Percentiles rank a stretch among this genome's conserved stretches.
These are phyloP conservation scores for Xylariaceae sp. DNA, from an alignment of 2,329 filamentous ascomycete species.

Conservation along the genomic window DNA sequence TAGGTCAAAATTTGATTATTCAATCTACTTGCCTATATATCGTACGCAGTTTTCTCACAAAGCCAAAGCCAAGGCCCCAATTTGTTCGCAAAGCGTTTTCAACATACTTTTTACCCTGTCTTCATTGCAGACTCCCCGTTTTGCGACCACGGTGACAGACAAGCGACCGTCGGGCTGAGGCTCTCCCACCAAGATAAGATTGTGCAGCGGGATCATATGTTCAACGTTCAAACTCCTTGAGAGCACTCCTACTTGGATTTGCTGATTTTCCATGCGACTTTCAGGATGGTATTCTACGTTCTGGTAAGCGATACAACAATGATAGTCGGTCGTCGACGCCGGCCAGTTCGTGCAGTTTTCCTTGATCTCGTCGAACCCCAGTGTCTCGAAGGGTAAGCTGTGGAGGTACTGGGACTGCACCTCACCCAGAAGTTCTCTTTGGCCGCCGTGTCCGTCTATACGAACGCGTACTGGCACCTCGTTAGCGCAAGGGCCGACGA, in stretches of 20 bases:
- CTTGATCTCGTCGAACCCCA: conserved; percentile 14
- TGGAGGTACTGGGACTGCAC: conserved; percentile 11
- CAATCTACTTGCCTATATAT: too few species aligned
- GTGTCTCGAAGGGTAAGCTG: conserved; percentile 13
- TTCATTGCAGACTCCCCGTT: conserved; percentile 5
- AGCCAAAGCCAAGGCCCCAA: conserved; percentile 4
- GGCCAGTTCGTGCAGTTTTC: conserved; percentile 12
- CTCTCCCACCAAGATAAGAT: conserved; percentile 7
- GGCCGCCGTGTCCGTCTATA: not conserved
- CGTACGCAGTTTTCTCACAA: too few species aligned
- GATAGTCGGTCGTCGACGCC: conserved; percentile 2
- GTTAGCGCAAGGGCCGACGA: conserved; percentile 12
- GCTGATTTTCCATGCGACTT: conserved; percentile 7
- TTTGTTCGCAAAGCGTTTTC: conserved; percentile 8
- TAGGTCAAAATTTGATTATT: too few species aligned
- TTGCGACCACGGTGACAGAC: conserved; percentile 8
- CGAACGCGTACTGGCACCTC: conserved; percentile 9
- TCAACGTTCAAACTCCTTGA: conserved; percentile 2
- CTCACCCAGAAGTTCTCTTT: conserved; percentile 6
- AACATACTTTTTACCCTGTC: conserved; percentile 6
- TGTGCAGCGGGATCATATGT: conserved; percentile 3
- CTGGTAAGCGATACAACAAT: conserved; percentile 11
- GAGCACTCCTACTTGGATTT: conserved; percentile 9
- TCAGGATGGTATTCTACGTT: conserved; percentile 7
- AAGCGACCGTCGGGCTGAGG: conserved; percentile 1